Base-by-base conservation (phyloP, 2,329 filamentous ascomycete species). In the Dryadomyces quercivorus region DNA sequence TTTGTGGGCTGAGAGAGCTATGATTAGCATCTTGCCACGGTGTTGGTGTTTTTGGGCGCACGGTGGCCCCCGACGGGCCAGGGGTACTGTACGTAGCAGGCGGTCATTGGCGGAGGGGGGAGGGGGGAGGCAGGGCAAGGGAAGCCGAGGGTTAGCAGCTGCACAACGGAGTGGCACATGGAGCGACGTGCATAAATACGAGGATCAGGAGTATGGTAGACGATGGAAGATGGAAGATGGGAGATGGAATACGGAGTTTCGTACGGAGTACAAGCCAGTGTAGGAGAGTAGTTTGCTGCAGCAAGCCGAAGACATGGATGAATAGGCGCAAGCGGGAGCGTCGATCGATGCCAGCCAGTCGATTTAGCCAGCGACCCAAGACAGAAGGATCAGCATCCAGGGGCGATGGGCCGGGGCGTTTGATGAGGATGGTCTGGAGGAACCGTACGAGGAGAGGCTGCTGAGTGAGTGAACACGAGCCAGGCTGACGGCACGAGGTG, bases 301-400 rank as follows among this genome's bases (percentile, higher is more conserved):
- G 8, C 26, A 8, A 31, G 26, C 26, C 26, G 26, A 31, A n/a
- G n/a, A 15, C 47, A 38, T 50, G 47, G 47, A 50, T 50, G 26
- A 31, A 31, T 50, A 50, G 49, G 55, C 57, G 53, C 55, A 52
- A 55, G 55, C 46, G 57, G 47, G n/a, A 50, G 31, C 21, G 54
- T 50, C 54, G 53, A 54, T 53, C 57, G 46, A 52, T 38, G 46
- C 21, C 53, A 52, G 57, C 54, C 57, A 59, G 53, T 57, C 51
- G 51, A 56, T 57, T 54, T 8, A 8, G 26, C 46, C 16, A 22
- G 20, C 36, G 12, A 16, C 36, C 36, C 10, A 40, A 16, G 36
- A 40, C 36, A 16, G 36, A 12, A 40, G 36, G 36, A 40, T 40
- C 36, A 40, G 36, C 36, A 12, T 12, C 36, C 36, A 40, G 36